phyloP scores from a whole-genome alignment of 1,284 basidiomycete species.

The Stygiomarasmius scandens region DNA sequence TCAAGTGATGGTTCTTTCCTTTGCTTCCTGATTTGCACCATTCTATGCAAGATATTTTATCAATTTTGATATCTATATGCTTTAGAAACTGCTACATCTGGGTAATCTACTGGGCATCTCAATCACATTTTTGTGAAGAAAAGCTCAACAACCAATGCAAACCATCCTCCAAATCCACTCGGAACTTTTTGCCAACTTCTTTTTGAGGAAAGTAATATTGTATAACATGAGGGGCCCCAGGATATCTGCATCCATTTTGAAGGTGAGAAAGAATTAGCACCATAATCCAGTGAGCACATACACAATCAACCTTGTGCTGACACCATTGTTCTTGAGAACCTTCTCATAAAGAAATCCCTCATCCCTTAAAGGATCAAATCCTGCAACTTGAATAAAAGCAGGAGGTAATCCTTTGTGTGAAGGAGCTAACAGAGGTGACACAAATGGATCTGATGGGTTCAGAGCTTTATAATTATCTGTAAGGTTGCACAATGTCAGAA shows the following conservation, averaged over 20 bases:
- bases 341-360: conserved; percentile 18
- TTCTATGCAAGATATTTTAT: too few species aligned
- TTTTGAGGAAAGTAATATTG: background rate
- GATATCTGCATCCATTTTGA: conserved; percentile 4
- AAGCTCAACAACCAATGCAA: conserved; percentile 12
- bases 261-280: background rate
- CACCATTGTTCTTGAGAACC: conserved; percentile 6
- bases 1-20: too few species aligned
- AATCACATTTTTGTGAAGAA: background rate
- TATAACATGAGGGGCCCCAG: conserved; percentile 14
- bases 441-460: conserved; percentile 7
- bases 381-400: conserved; percentile 14
- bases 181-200: conserved; percentile 1
- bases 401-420: conserved; percentile 11
- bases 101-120: too few species aligned
- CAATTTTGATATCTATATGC: too few species aligned
- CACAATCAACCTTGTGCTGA: conserved; percentile 15
- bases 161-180: conserved; percentile 7
- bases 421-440: conserved; percentile 13
- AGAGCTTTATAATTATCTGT: background rate
- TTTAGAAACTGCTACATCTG: too few species aligned
- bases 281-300: background rate
- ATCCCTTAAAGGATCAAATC: conserved; percentile 16
- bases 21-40: too few species aligned
- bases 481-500: too few species aligned